Evolutionary conservation across 2,329 filamentous ascomycete species (phyloP).

Genomic region (Sphaerulina musiva): DNA sequence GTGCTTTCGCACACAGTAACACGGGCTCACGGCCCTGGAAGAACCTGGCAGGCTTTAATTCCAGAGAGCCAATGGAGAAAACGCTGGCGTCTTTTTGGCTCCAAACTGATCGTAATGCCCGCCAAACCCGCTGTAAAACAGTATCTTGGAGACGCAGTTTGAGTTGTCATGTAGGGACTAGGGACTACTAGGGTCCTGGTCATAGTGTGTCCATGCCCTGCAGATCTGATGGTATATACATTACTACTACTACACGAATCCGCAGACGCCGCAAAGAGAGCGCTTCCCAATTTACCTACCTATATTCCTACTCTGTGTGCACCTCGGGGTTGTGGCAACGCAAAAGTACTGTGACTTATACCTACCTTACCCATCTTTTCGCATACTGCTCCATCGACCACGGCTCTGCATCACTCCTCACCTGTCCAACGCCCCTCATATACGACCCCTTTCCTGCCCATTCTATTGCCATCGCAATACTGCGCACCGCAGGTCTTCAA

Average conservation of each 20-base stretch:
- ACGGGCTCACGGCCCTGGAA: neutral
- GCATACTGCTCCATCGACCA: neutral
- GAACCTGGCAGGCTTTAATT: neutral
- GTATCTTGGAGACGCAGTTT: neutral
- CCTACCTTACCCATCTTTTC: neutral
- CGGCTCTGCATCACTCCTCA: neutral
- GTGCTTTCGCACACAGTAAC: neutral
- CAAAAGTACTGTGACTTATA: neutral
- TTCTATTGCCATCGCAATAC: neutral
- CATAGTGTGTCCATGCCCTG: no score
- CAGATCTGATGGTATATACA: neutral
- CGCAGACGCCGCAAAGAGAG: neutral
- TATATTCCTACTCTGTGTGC: neutral
- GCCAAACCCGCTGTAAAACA: no score
- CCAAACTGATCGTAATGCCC: neutral
- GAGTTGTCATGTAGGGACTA: no score
- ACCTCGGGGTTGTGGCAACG: neutral
- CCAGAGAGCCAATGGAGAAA: neutral
- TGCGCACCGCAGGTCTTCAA: neutral
- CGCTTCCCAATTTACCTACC: neutral
- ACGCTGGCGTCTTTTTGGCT: neutral
- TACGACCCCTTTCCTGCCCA: neutral
- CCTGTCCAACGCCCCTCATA: neutral
- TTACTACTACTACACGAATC: neutral
- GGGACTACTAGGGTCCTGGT: no score